phyloP scores from a whole-genome alignment of 495 filamentous ascomycete species.

The Podospora pseudopauciseta region DNA sequence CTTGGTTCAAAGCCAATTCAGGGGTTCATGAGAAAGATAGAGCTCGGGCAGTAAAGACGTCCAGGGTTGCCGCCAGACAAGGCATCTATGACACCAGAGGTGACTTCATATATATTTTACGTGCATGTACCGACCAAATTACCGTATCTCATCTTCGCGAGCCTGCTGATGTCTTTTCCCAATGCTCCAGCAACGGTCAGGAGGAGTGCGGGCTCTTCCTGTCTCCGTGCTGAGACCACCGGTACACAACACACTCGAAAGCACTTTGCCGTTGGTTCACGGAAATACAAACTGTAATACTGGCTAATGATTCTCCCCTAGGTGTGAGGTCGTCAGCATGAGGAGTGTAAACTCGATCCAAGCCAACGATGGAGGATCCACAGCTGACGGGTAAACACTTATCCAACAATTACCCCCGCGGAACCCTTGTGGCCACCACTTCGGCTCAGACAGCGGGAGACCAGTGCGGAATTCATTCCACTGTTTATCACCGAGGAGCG shows the following conservation, averaged over 20 bases:
- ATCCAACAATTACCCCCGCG: background rate
- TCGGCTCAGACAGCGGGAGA: background rate
- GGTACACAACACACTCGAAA: background rate
- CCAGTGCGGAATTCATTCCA: background rate
- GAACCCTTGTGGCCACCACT: background rate
- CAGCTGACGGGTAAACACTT: background rate
- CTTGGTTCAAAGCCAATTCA: background rate
- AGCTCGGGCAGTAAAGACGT: background rate
- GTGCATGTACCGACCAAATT: background rate
- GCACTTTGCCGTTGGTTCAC: background rate
- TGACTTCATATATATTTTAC: background rate
- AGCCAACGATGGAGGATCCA: background rate
- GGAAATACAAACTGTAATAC: background rate
- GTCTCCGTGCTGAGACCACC: background rate
- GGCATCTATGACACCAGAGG: background rate
- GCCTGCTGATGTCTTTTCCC: constrained; percentile 4
- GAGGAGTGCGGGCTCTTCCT: background rate
- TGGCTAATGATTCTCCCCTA: background rate
- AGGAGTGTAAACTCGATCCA: background rate
- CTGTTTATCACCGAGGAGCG: background rate
- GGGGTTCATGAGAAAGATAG: background rate
- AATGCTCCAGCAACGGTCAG: background rate
- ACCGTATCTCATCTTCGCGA: background rate
- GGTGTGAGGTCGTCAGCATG: background rate
- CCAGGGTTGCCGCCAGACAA: background rate